phyloP scores from a whole-genome alignment of 176 grass and related monocot species.

The Miscanthus lutarioriparius region DNA sequence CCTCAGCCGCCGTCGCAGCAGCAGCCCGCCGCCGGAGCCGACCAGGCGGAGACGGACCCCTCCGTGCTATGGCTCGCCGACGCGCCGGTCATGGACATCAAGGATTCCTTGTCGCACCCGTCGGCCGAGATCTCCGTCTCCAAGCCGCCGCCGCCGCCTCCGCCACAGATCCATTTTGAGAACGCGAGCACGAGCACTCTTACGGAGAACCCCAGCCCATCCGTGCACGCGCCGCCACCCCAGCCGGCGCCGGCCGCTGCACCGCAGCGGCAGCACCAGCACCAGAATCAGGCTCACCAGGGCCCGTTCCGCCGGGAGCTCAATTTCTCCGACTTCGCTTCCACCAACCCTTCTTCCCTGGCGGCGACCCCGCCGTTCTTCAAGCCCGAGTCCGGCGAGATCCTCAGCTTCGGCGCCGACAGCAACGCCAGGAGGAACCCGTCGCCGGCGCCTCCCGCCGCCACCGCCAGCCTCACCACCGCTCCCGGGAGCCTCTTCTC shows the following conservation, averaged over 20 bases:
- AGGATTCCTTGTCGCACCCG: slow-evolving; percentile 56
- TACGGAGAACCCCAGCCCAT: slow-evolving; percentile 72
- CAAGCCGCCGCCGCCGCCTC: slow-evolving; percentile 41
- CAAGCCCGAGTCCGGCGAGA: slow-evolving; percentile 82
- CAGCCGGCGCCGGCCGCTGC: slow-evolving; percentile 11
- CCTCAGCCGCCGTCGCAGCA: background rate
- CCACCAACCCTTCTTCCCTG: slow-evolving; percentile 50
- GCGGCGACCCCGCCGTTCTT: slow-evolving; percentile 45
- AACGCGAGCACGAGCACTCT: slow-evolving; percentile 78
- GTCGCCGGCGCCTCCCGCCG: slow-evolving; percentile 47
- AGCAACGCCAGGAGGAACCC: slow-evolving; percentile 56
- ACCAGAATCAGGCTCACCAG: slow-evolving; percentile 37
- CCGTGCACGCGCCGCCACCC: slow-evolving; percentile 42
- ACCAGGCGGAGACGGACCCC: slow-evolving; percentile 74
- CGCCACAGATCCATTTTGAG: slow-evolving; percentile 73
- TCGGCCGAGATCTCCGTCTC: slow-evolving; percentile 69
- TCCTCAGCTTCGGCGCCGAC: slow-evolving; percentile 70
- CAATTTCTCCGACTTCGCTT: slow-evolving; percentile 75
- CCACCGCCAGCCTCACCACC: slow-evolving; percentile 46
- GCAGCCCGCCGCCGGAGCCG: background rate
- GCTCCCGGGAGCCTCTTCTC: slow-evolving; percentile 72
- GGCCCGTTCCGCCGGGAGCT: slow-evolving; percentile 67
- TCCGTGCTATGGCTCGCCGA: slow-evolving; percentile 87
- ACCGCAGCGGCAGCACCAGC: slow-evolving; percentile 33
- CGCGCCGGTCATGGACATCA: slow-evolving; percentile 59